Evolutionary conservation across 495 filamentous ascomycete species (phyloP).

Genomic region (Talaromyces proteolyticus): DNA sequence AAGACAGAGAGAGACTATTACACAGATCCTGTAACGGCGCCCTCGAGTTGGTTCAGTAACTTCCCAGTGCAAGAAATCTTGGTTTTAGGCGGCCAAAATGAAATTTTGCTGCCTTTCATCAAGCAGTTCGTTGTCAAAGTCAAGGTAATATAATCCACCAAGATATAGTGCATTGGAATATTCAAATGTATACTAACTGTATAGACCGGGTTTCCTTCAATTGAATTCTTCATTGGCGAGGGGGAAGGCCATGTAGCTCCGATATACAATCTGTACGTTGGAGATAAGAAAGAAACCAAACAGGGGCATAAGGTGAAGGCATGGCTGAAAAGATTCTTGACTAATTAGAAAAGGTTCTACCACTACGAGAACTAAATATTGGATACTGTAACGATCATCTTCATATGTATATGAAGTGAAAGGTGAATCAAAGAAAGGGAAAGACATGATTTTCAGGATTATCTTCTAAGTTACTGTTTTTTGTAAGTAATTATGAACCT

Average conservation of each 20-base stretch:
- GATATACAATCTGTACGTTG: conserved; percentile 29
- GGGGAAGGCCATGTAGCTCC: conserved; percentile 38
- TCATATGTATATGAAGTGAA: too few relatives aligned
- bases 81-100: conserved; percentile 48
- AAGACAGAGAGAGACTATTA: conserved; percentile 40
- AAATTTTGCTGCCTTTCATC: conserved; percentile 55
- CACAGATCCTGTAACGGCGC: conserved; percentile 44
- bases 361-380: too few relatives aligned
- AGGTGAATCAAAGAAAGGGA: too few relatives aligned
- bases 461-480: too few relatives aligned
- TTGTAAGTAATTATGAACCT: too few relatives aligned
- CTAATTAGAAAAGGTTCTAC: too few relatives aligned
- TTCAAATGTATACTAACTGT: neutral
- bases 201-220: neutral
- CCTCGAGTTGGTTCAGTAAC: conserved; percentile 44
- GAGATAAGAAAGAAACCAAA: conserved; percentile 26
- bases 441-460: too few relatives aligned
- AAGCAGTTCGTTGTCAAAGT: conserved; percentile 38
- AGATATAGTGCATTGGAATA: too few relatives aligned
- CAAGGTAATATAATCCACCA: conserved; percentile 6
- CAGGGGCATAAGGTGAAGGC: conserved; percentile 28
- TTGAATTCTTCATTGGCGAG: conserved; percentile 27
- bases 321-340: too few relatives aligned
- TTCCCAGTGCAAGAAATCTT: conserved; percentile 40
- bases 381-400: too few relatives aligned